Evolutionary conservation across 129 eudicot species (phyloP).

Genomic region (Arctium lappa): DNA sequence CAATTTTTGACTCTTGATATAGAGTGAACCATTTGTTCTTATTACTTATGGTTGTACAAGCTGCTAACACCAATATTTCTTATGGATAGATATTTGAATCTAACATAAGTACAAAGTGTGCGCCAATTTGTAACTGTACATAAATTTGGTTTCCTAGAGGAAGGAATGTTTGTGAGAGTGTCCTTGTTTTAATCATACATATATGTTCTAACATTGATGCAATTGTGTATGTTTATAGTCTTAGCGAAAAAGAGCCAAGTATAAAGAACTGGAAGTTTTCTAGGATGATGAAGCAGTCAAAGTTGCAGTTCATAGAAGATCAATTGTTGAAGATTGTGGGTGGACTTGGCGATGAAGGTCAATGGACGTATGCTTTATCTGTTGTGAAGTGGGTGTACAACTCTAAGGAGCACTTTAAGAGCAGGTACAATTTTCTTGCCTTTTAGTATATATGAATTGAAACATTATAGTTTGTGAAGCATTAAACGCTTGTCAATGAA

Average conservation of each 20-base stretch:
- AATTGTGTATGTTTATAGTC: constrained; percentile 33
- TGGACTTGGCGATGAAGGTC: too few species aligned
- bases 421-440: constrained; percentile 57
- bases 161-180: not conserved
- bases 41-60: too few species aligned
- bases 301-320: constrained; percentile 24
- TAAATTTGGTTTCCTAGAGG: not conserved
- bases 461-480: not conserved
- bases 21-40: too few species aligned
- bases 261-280: constrained; percentile 85
- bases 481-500: not conserved
- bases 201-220: not conserved
- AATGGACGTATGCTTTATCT: too few species aligned
- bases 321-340: too few species aligned
- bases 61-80: too few species aligned
- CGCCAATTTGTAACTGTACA: not conserved
- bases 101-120: not conserved
- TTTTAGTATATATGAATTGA: not conserved
- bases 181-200: not conserved
- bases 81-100: too few species aligned
- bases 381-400: too few species aligned
- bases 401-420: constrained; percentile 62
- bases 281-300: constrained; percentile 73
- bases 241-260: constrained; percentile 64
- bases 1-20: too few species aligned